Evolutionary conservation across 2,329 filamentous ascomycete species (phyloP).

Genomic region (Bisporella sp.): DNA sequence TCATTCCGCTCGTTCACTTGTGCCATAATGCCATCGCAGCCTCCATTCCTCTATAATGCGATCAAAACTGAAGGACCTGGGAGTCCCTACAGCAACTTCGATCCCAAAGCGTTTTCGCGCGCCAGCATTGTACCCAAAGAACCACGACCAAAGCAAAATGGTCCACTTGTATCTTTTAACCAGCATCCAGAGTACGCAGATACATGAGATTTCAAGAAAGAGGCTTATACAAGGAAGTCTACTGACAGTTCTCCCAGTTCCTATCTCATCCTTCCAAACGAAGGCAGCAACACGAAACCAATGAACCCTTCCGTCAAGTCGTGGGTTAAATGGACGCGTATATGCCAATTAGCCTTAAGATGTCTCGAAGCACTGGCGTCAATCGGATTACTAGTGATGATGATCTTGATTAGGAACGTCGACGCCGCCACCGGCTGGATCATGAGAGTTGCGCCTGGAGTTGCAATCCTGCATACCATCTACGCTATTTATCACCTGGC

Average conservation of each 20-base stretch:
- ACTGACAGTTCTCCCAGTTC: slow-evolving; percentile 25
- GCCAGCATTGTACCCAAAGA: slow-evolving; percentile 65
- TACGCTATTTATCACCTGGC: slow-evolving; percentile 80
- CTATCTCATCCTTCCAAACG: slow-evolving; percentile 57
- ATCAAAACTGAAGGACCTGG: slow-evolving; percentile 36
- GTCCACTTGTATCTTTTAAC: slow-evolving; percentile 77
- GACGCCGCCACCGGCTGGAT: slow-evolving; percentile 64
- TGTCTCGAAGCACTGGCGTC: slow-evolving; percentile 61
- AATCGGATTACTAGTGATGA: slow-evolving; percentile 64
- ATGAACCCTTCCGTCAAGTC: slow-evolving; percentile 66
- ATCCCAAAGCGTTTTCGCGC: slow-evolving; percentile 79
- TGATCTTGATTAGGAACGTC: slow-evolving; percentile 68
- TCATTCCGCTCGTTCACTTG: no score
- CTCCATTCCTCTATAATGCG: slow-evolving; percentile 68
- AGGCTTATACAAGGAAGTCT: no score
- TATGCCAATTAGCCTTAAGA: slow-evolving; percentile 62
- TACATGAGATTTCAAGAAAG: not conserved
- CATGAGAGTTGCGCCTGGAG: slow-evolving; percentile 70
- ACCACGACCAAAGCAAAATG: slow-evolving; percentile 58
- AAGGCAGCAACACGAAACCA: slow-evolving; percentile 51
- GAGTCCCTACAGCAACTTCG: slow-evolving; percentile 56
- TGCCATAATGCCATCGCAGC: slow-evolving; percentile 43
- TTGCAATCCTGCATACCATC: slow-evolving; percentile 61
- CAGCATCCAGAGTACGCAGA: slow-evolving; percentile 72
- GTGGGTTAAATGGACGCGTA: slow-evolving; percentile 62